These are phyloP conservation scores for Chalaropsis ovoidea DNA, from an alignment of 2,329 filamentous ascomycete species.

Conservation along the genomic window DNA sequence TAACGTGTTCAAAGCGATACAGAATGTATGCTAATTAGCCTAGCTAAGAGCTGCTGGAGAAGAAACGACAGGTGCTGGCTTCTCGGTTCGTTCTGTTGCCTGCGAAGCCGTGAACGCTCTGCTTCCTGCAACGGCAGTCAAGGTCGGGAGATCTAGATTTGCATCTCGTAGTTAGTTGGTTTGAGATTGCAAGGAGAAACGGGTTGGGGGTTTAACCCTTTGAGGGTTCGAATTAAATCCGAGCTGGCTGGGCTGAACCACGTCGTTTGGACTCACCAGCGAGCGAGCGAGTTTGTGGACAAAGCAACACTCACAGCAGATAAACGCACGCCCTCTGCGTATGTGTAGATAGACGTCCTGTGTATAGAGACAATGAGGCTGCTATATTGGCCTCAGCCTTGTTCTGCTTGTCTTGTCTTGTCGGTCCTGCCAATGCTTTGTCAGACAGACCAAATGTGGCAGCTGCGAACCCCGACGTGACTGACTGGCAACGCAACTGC, in stretches of 20 bases:
- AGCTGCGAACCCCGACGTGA: background rate
- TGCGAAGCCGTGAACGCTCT: background rate
- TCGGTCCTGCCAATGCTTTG: background rate
- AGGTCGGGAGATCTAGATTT: conserved; percentile 1
- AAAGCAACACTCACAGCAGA: background rate
- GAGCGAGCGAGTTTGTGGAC: background rate
- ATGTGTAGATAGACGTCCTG: background rate
- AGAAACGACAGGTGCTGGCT: background rate
- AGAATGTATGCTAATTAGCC: background rate
- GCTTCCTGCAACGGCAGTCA: conserved; percentile 1
- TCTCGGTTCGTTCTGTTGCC: background rate
- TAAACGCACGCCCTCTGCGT: background rate
- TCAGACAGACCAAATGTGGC: background rate
- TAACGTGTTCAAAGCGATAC: conserved; percentile 4
- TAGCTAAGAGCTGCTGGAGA: background rate
- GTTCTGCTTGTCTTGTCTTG: background rate
- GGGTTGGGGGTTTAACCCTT: background rate
- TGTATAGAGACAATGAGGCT: background rate
- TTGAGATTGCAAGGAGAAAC: background rate
- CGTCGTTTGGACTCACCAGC: background rate
- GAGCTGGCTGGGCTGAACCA: no score
- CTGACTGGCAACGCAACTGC: background rate
- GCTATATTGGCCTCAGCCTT: background rate
- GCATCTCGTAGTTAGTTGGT: background rate
- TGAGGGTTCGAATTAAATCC: background rate